These are phyloP conservation scores for Talaromyces borbonicus DNA, from an alignment of 495 filamentous ascomycete species.

Conservation along the genomic window DNA sequence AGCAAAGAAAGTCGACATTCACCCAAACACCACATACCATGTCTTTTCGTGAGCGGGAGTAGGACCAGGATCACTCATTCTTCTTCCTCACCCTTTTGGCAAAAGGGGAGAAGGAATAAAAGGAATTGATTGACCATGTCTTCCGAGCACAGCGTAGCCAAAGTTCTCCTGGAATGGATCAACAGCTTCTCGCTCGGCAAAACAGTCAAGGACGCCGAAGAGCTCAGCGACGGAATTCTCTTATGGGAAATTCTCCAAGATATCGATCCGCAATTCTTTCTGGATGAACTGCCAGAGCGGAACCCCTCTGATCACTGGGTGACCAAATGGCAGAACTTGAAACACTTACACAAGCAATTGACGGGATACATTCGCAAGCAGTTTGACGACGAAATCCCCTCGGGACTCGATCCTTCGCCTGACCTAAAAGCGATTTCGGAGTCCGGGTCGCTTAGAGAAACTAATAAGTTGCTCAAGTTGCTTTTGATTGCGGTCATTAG, in stretches of 20 bases:
- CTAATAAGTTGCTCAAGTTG: conserved; percentile 51
- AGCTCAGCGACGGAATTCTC: conserved; percentile 66
- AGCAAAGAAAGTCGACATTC: too few species aligned
- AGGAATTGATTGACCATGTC: too few species aligned
- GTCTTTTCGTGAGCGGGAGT: too few species aligned
- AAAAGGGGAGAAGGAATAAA: conserved; percentile 3
- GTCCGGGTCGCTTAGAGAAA: conserved; percentile 28
- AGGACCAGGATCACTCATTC: too few species aligned
- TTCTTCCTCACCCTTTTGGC: neutral
- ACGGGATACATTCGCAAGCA: conserved; percentile 55
- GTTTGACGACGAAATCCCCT: conserved; percentile 36
- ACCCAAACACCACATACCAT: too few species aligned
- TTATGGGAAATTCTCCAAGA: conserved; percentile 61
- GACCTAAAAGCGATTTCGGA: conserved; percentile 53
- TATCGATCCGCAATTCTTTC: conserved; percentile 60
- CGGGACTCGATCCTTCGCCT: conserved; percentile 38
- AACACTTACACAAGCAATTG: conserved; percentile 57
- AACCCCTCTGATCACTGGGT: conserved; percentile 41
- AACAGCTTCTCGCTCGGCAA: conserved; percentile 42
- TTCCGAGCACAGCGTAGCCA: conserved; percentile 34
- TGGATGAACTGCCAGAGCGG: conserved; percentile 47
- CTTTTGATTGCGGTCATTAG: conserved; percentile 53
- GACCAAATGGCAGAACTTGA: conserved; percentile 50
- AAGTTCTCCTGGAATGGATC: conserved; percentile 50
- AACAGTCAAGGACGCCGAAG: conserved; percentile 40